These are phyloP conservation scores for Linnemannia exigua DNA, from an alignment of 192 early-diverging fungal species.

Conservation along the genomic window DNA sequence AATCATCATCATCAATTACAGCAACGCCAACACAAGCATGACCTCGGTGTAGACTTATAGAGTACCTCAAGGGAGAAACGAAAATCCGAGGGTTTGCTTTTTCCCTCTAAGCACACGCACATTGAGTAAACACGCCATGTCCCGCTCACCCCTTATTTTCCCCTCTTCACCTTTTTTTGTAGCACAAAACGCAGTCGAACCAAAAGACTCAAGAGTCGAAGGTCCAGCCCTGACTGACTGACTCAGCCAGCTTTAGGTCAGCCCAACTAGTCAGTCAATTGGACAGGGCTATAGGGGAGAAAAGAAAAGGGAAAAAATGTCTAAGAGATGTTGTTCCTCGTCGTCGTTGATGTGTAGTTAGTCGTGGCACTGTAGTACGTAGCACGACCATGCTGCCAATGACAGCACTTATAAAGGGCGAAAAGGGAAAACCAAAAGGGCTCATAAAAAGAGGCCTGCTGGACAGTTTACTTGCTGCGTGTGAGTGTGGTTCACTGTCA, in stretches of 20 bases:
- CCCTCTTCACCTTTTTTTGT: background rate
- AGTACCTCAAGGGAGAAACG: constrained; percentile 2
- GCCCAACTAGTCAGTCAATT: background rate
- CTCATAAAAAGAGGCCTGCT: constrained; percentile 1
- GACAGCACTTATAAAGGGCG: background rate
- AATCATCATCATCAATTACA: background rate
- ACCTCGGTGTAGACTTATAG: background rate
- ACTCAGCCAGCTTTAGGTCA: background rate
- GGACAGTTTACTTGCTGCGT: background rate
- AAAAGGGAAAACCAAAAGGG: background rate
- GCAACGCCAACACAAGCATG: background rate
- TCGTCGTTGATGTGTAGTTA: background rate
- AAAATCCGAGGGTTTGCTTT: constrained; percentile 3
- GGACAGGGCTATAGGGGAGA: background rate
- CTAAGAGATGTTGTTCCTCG: background rate
- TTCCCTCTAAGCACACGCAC: background rate
- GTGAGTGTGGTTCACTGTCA: background rate
- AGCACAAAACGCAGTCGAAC: background rate
- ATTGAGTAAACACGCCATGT: background rate
- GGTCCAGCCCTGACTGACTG: background rate
- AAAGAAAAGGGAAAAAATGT: background rate
- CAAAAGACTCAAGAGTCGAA: background rate
- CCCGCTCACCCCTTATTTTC: background rate
- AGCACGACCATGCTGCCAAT: background rate
- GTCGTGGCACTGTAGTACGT: background rate